Evolutionary conservation across 2,329 filamentous ascomycete species (phyloP).

Genomic region (Calonectria pteridis): DNA sequence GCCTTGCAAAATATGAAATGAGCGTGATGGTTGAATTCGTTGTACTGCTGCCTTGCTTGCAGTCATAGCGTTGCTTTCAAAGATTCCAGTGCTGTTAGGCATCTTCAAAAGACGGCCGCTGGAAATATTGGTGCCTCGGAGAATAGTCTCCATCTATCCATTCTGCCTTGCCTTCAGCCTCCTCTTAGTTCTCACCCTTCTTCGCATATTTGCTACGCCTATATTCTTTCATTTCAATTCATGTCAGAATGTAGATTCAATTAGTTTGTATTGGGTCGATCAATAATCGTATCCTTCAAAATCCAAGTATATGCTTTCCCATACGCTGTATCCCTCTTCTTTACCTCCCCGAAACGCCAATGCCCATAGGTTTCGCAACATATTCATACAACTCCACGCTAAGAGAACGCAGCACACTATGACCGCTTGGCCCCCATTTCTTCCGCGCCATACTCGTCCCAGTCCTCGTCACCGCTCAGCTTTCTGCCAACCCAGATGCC

Average conservation of each 20-base stretch:
- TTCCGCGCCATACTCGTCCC: constrained; percentile 71
- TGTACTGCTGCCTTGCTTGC: constrained; percentile 22
- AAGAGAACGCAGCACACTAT: constrained; percentile 28
- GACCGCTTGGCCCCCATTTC: constrained; percentile 80
- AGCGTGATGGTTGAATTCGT: neutral
- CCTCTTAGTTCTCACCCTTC: neutral
- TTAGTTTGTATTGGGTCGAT: constrained; percentile 16
- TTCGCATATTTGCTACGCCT: neutral
- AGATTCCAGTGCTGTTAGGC: neutral
- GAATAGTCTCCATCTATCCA: neutral
- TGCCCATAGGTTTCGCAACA: constrained; percentile 1
- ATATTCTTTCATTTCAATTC: neutral
- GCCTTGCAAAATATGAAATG: neutral
- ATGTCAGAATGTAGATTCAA: neutral
- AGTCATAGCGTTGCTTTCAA: neutral
- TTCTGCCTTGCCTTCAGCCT: neutral
- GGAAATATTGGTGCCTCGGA: neutral
- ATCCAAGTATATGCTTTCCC: constrained; percentile 7
- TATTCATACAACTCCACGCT: constrained; percentile 15
- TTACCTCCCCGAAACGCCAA: constrained; percentile 14
- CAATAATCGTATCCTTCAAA: neutral
- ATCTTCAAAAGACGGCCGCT: neutral
- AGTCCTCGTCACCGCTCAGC: constrained; percentile 69
- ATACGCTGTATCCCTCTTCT: neutral
- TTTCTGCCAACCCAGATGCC: constrained; percentile 81